Evolutionary conservation across 306 rosid genomes (phyloP), one percentile per base, ranked within the genome.

Genomic region (Acacia confusa): DNA sequence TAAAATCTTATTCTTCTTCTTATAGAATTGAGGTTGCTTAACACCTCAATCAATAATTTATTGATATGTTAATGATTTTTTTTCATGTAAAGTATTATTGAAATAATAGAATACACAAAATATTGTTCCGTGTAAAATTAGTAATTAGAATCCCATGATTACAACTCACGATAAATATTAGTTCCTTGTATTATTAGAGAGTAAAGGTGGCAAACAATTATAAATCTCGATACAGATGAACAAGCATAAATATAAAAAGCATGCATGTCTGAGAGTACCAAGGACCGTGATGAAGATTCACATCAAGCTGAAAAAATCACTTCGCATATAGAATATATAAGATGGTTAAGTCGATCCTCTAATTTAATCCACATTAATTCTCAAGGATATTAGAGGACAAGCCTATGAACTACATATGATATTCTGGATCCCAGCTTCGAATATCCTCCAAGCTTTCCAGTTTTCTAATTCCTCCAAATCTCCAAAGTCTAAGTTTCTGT

Each of bases 401-500:
- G 52, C 6, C 13, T 40, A 68, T 20, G 50, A 20, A 69, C 47
- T 69, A 20, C 19, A 2, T 27, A n/a, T n/a, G 17, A 30, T 44
- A 70, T 13, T 17, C 55, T 44, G 41, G 4, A 25, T 72, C 28
- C 76, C 76, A 72, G 24, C 61, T 25, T 72, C 52, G 24, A 47
- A 72, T 45, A 27, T 72, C 60, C 40, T 71, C 61, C 41, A 45
- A 55, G 40, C 19, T 45, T 24, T 71, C 60, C 30, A 71, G 24
- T 72, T 72, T 72, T 45, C 76, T 72, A 22, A 72, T 44, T 25
- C 76, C 76, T 27, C 76, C 76, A 27, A 6, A 72, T 72, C 0
- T 25, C 60, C 76, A 72, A 7, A 27, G 32, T 10, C 76, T 36
- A 47, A 1, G 3, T 27, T 8, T 27, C 47, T 72, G 60, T 16